A percentile compares a stretch with the other conserved stretches of the same genome.
These are phyloP conservation scores for Lipomyces yamadae DNA, from an alignment of 805 yeast species.

Conservation along the genomic window DNA sequence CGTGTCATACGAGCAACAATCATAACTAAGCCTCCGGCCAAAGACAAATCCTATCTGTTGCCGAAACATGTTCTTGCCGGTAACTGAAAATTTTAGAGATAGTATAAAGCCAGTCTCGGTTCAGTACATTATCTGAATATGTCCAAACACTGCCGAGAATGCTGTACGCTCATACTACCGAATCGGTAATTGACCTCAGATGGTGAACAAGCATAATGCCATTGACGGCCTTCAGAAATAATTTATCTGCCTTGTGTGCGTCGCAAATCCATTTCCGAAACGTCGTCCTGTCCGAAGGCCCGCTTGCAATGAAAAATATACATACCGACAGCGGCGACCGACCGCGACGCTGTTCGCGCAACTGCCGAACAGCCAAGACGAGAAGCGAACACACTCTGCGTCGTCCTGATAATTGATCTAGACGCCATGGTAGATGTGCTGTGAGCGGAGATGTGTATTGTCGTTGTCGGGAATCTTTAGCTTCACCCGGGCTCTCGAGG, in stretches of 20 bases:
- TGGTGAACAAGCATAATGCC: background rate
- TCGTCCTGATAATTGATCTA: constrained; percentile 12
- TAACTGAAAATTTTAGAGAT: background rate
- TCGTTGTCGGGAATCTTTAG: background rate
- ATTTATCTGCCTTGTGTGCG: background rate
- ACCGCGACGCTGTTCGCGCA: constrained; percentile 13
- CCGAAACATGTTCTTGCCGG: no score
- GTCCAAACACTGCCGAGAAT: no score
- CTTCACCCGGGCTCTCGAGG: background rate
- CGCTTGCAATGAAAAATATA: background rate
- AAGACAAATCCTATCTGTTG: background rate
- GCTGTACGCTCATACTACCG: no score
- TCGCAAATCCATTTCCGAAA: constrained; percentile 5
- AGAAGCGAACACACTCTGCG: constrained; percentile 7
- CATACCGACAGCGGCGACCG: constrained; percentile 30
- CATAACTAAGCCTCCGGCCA: background rate
- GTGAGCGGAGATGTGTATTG: background rate
- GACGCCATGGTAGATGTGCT: constrained; percentile 9
- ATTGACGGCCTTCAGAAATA: background rate
- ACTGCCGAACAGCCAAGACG: constrained; percentile 17
- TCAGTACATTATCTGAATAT: background rate
- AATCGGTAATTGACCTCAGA: background rate
- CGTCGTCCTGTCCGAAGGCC: background rate
- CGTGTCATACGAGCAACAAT: background rate
- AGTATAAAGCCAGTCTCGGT: background rate